Base-by-base conservation (phyloP, 2,329 filamentous ascomycete genomes). In the Westerdykella aurantiaca region DNA sequence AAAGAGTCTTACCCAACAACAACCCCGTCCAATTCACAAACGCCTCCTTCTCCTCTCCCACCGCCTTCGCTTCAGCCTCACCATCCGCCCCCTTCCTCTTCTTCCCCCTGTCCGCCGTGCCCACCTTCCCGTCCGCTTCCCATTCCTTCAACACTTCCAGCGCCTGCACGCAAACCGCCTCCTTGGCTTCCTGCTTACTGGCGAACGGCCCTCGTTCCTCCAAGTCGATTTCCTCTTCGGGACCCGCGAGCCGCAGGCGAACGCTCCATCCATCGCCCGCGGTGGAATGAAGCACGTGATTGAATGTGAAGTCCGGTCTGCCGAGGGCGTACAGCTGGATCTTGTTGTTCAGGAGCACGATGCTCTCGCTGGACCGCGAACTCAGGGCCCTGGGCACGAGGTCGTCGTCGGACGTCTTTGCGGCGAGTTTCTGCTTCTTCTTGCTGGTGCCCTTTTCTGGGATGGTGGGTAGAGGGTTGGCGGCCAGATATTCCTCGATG, bases 141-240 rank as follows among this genome's bases (percentile, higher is more conserved):
- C 63, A 48, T 10, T 42, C 35, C 6, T 56, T 52, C 5, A 71
- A 37, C 3, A 60, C 38, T 2, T 45, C 47, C 5, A 69, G 31
- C 2, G 56, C 68, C n/a, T 45, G 49, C 51, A 61, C 60, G 34
- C 63, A 35, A 17, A 68, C 39, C 1, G 56, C 63, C 44, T 73
- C 71, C 44, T 69, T 72, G 0, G 68, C 70, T 39, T 69, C 67
- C 45, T 68, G 67, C 56, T 74, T 72, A 33, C 56, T 68, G 6
- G 52, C 50, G 48, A 60, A 70, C 13, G 49, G 52, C 2, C 56
- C 57, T 6, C 49, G 22, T 10, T 52, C 53, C 4, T 49, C 48
- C 16, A 63, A 44, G 13, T 59, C 51, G 10, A 52, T 17, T 33
- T 54, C 52, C 3, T 43, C 42, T 1, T 38, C 46, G 22, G 46